These are phyloP conservation scores for Plasmodium adleri DNA, from an alignment of 169 alveolate genomes.

Conservation along the genomic window DNA sequence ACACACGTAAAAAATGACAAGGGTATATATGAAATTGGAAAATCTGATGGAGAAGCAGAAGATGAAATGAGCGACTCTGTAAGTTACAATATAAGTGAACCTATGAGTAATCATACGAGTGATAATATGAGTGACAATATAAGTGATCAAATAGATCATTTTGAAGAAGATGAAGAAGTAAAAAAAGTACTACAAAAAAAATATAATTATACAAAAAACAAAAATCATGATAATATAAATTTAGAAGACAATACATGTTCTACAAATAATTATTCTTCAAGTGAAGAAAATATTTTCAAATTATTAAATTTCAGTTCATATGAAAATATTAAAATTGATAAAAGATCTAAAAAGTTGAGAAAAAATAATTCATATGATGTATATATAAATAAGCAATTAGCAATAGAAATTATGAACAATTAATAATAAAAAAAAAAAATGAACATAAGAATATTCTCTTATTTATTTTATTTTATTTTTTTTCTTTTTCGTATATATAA, in stretches of 20 bases:
- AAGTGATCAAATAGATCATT: too few relatives aligned
- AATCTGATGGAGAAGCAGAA: slow-evolving; percentile 9
- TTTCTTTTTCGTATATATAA: too few relatives aligned
- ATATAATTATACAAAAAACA: too few relatives aligned
- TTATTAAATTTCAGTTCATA: slow-evolving; percentile 25
- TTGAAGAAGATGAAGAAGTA: neutral
- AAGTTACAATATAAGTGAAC: neutral
- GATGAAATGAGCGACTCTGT: neutral
- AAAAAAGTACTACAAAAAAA: neutral
- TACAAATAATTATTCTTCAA: slow-evolving; percentile 24
- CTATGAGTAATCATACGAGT: slow-evolving; percentile 5
- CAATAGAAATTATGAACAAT: slow-evolving; percentile 63
- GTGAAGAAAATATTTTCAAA: slow-evolving; percentile 63
- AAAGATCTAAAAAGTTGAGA: neutral
- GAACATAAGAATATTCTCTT: neutral
- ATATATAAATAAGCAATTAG: slow-evolving; percentile 57
- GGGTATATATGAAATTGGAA: neutral
- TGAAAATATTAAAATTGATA: slow-evolving; percentile 28
- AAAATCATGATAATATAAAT: too few relatives aligned
- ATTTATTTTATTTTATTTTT: neutral
- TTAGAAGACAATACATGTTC: neutral
- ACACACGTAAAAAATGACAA: slow-evolving; percentile 10
- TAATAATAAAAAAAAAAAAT: neutral
- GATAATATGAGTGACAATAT: too few relatives aligned
- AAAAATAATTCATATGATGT: slow-evolving; percentile 39